These are phyloP conservation scores for Ocimum tenuiflorum DNA, from an alignment of 257 asterid species.

Conservation along the genomic window DNA sequence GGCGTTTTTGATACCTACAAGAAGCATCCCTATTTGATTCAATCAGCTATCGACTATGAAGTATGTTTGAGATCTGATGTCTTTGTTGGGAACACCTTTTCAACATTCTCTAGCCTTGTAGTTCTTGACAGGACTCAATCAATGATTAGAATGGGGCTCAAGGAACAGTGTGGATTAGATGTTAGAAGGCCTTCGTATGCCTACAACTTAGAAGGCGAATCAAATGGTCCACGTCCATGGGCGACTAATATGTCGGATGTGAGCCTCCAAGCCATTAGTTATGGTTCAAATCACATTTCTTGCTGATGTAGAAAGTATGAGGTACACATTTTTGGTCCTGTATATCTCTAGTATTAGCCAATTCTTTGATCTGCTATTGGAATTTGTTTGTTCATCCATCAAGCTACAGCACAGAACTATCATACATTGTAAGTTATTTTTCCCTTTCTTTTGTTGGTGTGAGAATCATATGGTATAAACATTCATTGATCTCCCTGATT, in stretches of 20 bases:
- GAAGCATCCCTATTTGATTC: constrained; percentile 64
- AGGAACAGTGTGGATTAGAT: constrained; percentile 39
- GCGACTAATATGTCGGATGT: constrained; percentile 71
- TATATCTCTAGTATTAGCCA: constrained; percentile 10
- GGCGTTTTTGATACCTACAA: constrained; percentile 57
- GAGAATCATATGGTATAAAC: background rate
- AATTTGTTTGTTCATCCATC: background rate
- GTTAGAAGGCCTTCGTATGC: constrained; percentile 69
- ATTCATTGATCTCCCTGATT: background rate
- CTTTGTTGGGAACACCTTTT: constrained; percentile 83
- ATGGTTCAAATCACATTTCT: constrained; percentile 63
- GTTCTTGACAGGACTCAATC: constrained; percentile 84
- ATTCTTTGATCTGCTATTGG: background rate
- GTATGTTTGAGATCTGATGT: constrained; percentile 83
- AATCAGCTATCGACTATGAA: constrained; percentile 85
- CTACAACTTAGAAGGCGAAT: constrained; percentile 49
- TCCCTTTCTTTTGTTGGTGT: too few relatives aligned
- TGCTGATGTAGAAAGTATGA: constrained; percentile 28
- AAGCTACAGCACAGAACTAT: background rate
- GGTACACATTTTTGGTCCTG: constrained; percentile 11
- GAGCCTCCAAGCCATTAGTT: constrained; percentile 73
- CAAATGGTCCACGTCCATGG: constrained; percentile 59
- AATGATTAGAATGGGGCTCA: constrained; percentile 37
- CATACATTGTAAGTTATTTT: background rate
- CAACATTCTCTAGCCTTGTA: constrained; percentile 86